phyloP scores from a whole-genome alignment of 495 filamentous ascomycete genomes.

The Penicillium steckii region DNA sequence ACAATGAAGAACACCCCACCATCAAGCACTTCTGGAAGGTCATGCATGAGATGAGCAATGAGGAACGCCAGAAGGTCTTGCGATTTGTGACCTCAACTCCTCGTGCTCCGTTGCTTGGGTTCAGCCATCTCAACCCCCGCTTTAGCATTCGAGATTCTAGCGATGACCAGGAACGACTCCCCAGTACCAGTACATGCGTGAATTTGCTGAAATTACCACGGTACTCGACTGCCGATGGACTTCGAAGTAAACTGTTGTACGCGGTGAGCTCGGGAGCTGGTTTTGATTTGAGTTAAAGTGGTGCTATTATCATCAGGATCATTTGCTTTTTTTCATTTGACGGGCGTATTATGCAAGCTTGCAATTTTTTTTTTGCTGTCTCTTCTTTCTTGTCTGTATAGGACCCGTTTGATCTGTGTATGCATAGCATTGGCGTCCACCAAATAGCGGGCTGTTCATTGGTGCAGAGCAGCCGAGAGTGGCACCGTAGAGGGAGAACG shows the following conservation, averaged over 20 bases:
- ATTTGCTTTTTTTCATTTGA: no score
- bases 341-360: neutral
- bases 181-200: constrained; percentile 95
- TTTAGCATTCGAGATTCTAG: constrained; percentile 92
- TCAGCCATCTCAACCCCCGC: constrained; percentile 76
- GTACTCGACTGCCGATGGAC: constrained; percentile 59
- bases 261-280: constrained; percentile 89
- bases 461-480: constrained; percentile 6
- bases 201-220: constrained; percentile 92
- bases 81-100: constrained; percentile 96
- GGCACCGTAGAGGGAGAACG: neutral
- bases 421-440: constrained; percentile 34
- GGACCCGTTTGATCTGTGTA: constrained; percentile 3
- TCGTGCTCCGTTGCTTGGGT: constrained; percentile 87
- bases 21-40: constrained; percentile 91
- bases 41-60: constrained; percentile 70
- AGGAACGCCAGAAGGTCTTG: constrained; percentile 78
- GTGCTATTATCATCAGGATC: no score
- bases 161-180: constrained; percentile 72
- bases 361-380: neutral
- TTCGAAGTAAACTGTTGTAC: constrained; percentile 83
- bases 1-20: constrained; percentile 79
- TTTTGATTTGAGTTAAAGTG: constrained; percentile 79
- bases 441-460: constrained; percentile 17
- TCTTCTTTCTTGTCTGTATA: no score